Evolutionary conservation across 805 yeast species (phyloP), one percentile per base, ranked within the genome.

Genomic region (Pichia californica): DNA sequence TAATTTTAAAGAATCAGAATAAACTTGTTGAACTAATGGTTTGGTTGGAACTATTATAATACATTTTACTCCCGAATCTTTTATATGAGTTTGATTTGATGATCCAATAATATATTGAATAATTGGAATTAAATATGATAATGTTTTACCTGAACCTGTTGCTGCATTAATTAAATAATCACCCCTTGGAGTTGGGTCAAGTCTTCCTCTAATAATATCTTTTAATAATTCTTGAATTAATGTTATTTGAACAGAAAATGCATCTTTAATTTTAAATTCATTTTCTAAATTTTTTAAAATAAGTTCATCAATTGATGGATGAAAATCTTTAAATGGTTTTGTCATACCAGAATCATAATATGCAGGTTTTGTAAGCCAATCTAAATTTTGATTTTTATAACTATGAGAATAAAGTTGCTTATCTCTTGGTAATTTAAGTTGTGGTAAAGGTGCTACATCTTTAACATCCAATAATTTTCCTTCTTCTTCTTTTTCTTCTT

Each of bases 101-200:
- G 27, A 16, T 8, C 65, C 62, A 14, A 70, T 65, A 41, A 91
- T 67, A 3, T 78, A 66, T 48, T 89, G 88, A 2, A 93, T 70
- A 7, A 93, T 73, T 1, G 99, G 98, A 2, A 91, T 71, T 40
- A 79, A 71, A 56, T 91, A 91, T 2, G 96, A 94, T 43, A 93
- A 67, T 0, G 99, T 91, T 59, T 91, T 91, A 55, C 99, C 99
- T 0, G 95, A 84, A 34, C 99, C 99, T 0, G 99, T 91, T 10
- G 94, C 77, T 2, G 99, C 95, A 62, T 91, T 89, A 6, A 91
- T 95, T 36, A 91, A 67, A 16, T 88, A 62, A 62, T 93, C 95
- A 20, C 91, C 91, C 44, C 69, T 68, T 33, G 75, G 68, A 42
- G 71, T 77, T 1, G 86, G 82, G 33, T 68, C 63, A 21, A 68